These are phyloP conservation scores for Chaetomiaceae sp. DNA, from an alignment of 2,329 filamentous ascomycete species.

Conservation along the genomic window DNA sequence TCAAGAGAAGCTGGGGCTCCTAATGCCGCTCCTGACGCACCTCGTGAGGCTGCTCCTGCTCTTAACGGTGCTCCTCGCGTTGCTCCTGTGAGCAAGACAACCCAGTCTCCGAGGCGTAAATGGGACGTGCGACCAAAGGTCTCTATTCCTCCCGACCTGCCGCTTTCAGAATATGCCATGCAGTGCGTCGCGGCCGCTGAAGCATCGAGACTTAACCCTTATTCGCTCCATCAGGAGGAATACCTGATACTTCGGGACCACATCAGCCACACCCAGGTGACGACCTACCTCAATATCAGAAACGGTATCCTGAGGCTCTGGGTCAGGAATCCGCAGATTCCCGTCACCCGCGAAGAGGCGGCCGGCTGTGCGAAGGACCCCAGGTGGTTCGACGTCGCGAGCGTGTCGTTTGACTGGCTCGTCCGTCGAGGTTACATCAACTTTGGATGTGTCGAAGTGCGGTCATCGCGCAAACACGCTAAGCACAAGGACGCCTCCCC, in stretches of 20 bases:
- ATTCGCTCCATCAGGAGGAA: slow-evolving; percentile 79
- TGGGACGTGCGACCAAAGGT: slow-evolving; percentile 68
- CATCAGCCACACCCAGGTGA: slow-evolving; percentile 84
- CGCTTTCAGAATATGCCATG: slow-evolving; percentile 74
- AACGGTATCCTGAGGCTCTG: slow-evolving; percentile 91
- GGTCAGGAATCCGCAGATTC: slow-evolving; percentile 78
- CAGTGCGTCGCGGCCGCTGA: slow-evolving; percentile 89
- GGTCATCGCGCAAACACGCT: slow-evolving; percentile 41
- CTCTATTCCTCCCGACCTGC: slow-evolving; percentile 74
- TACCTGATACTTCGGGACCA: slow-evolving; percentile 74
- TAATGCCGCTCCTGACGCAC: slow-evolving; percentile 5
- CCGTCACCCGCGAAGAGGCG: slow-evolving; percentile 78
- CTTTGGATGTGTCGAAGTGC: slow-evolving; percentile 82
- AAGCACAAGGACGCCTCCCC: slow-evolving; percentile 33
- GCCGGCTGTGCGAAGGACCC: slow-evolving; percentile 83
- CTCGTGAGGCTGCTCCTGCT: too few relatives aligned
- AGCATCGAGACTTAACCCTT: slow-evolving; percentile 83
- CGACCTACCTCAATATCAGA: slow-evolving; percentile 90
- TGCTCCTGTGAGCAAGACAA: slow-evolving; percentile 14
- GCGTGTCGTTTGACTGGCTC: slow-evolving; percentile 88
- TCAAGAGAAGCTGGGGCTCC: slow-evolving; percentile 27
- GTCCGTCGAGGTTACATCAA: slow-evolving; percentile 91
- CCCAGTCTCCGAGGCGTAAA: slow-evolving; percentile 30
- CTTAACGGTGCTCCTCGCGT: not conserved
- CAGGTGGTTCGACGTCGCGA: slow-evolving; percentile 85